Base-by-base conservation (phyloP, 2,329 filamentous ascomycete species). In the Didymella exigua region DNA sequence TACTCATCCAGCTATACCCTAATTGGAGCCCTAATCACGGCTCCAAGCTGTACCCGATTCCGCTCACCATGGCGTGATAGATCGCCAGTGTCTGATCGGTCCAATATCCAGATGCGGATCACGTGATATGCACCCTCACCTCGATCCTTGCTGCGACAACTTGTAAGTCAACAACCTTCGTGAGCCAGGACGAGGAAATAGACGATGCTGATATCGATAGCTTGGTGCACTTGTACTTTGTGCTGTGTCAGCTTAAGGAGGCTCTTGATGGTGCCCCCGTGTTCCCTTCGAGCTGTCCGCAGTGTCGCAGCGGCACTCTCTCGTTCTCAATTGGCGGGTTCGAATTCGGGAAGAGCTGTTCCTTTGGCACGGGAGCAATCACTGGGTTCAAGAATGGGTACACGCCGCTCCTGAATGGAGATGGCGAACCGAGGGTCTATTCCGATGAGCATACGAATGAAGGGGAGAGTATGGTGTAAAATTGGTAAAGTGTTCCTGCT, bases 171-270 rank as follows among this genome's bases (percentile, higher is more conserved):
- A n/a, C n/a, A n/a, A n/a, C n/a, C n/a, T n/a, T n/a, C n/a, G n/a
- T n/a, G n/a, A n/a, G n/a, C n/a, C n/a, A n/a, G n/a, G n/a, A n/a
- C n/a, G n/a, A n/a, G n/a, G n/a, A n/a, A n/a, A n/a, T n/a, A n/a
- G n/a, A n/a, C n/a, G 7, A 7, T 24, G 36, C 58, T 62, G 26
- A 53, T 27, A 0, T 7, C 2, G 16, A 7, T n/a, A 71, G 70
- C 45, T 43, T 62, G 8, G 53, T 67, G 2, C 68, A 72, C 42
- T 18, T 56, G 11, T 70, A 67, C 49, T 71, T 71, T 23, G 59
- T 62, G n/a, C 34, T 36, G 1, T 49, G 42, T 1, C 59, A 66
- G 27, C 48, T 70, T 2, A 30, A 45, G 2, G 66, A 70, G 6
- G 50, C 59, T 0, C 13, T 70, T 0, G 19, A 43, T 10, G 51